These are phyloP conservation scores for Sphagnum contortum DNA, from an alignment of 225 moss, liverwort and hornwort genomes.

Conservation along the genomic window DNA sequence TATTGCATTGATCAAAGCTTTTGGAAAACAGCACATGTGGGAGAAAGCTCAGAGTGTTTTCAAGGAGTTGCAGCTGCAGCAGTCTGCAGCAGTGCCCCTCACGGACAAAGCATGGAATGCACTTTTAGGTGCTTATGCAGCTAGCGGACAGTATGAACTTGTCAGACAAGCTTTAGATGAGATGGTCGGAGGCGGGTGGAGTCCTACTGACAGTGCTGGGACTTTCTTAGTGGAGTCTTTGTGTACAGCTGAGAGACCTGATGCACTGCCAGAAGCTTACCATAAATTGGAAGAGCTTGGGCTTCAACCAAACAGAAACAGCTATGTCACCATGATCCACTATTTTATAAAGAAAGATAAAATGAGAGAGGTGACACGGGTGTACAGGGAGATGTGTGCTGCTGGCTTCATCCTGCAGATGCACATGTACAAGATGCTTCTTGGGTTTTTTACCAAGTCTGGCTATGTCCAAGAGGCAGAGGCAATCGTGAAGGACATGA, in stretches of 20 bases:
- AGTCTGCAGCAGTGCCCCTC: constrained; percentile 1
- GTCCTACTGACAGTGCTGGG: constrained; percentile 8
- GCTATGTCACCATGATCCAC: constrained; percentile 19
- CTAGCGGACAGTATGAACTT: constrained; percentile 19
- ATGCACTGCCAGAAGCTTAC: constrained; percentile 19
- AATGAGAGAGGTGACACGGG: constrained; percentile 22
- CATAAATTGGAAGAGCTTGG: constrained; percentile 12
- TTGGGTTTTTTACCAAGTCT: constrained; percentile 31
- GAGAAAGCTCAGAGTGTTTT: constrained; percentile 11
- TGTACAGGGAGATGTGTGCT: constrained; percentile 26
- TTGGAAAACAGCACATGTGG: constrained; percentile 22
- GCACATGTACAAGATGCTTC: constrained; percentile 23
- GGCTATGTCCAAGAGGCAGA: constrained; percentile 44
- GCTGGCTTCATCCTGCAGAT: constrained; percentile 23
- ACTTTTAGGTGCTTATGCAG: constrained; percentile 23
- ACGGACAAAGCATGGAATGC: constrained; percentile 19
- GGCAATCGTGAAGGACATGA: constrained; percentile 27
- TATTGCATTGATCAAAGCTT: constrained; percentile 22
- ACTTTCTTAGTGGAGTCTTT: constrained; percentile 18
- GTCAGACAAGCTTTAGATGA: constrained; percentile 14
- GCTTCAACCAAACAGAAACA: constrained; percentile 22
- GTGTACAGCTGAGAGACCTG: constrained; percentile 11
- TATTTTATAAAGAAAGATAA: constrained; percentile 22
- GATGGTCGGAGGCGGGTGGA: constrained; percentile 20
- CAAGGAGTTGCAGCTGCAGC: constrained; percentile 4